Conservation (phyloP, 805 yeast genomes). For the Kuraishia ogatae region DNA sequence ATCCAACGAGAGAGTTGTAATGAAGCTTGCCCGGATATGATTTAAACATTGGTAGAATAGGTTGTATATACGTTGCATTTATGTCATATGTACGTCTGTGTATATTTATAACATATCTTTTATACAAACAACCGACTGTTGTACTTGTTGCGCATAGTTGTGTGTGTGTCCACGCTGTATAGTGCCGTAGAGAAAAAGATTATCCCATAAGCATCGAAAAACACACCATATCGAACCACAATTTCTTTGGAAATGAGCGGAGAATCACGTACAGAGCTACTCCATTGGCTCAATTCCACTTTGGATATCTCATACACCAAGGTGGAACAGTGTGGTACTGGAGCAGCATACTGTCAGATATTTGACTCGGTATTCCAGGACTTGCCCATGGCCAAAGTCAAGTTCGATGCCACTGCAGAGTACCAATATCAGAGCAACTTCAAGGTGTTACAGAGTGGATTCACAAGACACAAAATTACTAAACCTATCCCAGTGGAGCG, state of each 20-base stretch:
- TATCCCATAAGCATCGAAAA: no score
- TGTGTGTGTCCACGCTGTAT: no score
- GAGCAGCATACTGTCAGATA: constrained; percentile 91
- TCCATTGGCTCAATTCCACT: constrained; percentile 77
- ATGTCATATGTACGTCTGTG: no score
- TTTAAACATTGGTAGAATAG: no score
- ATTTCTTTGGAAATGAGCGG: constrained; percentile 31
- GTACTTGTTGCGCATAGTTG: no score
- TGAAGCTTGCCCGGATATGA: no score
- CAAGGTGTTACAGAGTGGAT: constrained; percentile 80
- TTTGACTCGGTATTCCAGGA: constrained; percentile 80
- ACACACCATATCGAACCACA: no score
- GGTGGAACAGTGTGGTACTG: constrained; percentile 92
- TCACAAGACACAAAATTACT: constrained; percentile 60
- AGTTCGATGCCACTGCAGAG: constrained; percentile 60
- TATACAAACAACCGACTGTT: no score
- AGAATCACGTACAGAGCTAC: constrained; percentile 76
- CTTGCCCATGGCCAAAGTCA: constrained; percentile 72
- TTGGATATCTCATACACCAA: constrained; percentile 58
- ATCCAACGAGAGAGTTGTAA: no score
- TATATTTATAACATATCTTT: no score
- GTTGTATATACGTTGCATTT: no score
- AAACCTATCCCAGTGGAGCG: constrained; percentile 74
- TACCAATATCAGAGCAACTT: constrained; percentile 74
- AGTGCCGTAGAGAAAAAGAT: no score